Evolutionary conservation across 345 rosid genomes (phyloP), one percentile per base, ranked within the genome.

Genomic region (Boechera stricta): DNA sequence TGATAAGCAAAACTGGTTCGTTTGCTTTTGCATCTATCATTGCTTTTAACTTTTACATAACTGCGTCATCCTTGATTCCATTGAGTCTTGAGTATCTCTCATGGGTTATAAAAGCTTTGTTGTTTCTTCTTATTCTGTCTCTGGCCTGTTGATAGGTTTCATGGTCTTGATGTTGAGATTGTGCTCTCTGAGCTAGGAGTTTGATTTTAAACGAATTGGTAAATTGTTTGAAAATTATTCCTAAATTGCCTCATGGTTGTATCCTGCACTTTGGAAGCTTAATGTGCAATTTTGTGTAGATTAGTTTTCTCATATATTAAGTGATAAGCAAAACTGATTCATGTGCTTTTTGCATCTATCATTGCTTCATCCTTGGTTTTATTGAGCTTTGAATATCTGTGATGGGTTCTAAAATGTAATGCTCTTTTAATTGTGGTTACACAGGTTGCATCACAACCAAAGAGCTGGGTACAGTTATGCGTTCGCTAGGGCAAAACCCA

Each of bases 381-480:
- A 57, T 33, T 54, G 7, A 26, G n/a, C 11, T 10, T 57, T 57
- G 24, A 11, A 26, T 29, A 62, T 72, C 8, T 72, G 21, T 38
- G 7, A 55, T 54, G 35, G 44, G 5, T 18, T 41, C 42, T 21
- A 33, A 64, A 42, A 33, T 75, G 26, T 39, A 29, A 9, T 38
- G 3, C 26, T 41, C 5, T 49, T 24, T 75, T 1, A 18, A 45
- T 10, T 38, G 18, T 69, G 63, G 16, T 29, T 51, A 4, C 54
- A 39, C 51, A 78, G 81, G 77, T 36, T 86, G 89, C 84, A 86
- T 86, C 51, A 84, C 87, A 18, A 78, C 84, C 33, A 82, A 84
- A 49, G 89, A 86, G 85, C 73, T 82, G 66, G 87, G 87, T 18
- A 82, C 87, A 26, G 82, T 86, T 16, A 84, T 86, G 89, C 82